Conservation (phyloP, 495 filamentous ascomycete species). For the Xylaria nigripes region DNA sequence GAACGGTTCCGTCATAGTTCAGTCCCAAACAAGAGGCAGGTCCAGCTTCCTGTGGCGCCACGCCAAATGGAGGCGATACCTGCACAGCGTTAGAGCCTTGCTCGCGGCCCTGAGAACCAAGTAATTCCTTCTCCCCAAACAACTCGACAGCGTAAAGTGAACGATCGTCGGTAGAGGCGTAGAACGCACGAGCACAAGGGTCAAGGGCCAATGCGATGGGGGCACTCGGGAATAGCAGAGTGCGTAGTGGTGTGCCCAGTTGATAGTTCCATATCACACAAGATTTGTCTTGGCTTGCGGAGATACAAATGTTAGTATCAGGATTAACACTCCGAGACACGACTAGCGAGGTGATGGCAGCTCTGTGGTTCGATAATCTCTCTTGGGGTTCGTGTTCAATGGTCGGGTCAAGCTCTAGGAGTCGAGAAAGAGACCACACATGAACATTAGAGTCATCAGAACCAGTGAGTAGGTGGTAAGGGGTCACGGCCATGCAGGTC, state of each 20-base stretch:
- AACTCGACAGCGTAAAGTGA: constrained; percentile 75
- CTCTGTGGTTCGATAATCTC: constrained; percentile 70
- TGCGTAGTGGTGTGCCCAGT: constrained; percentile 64
- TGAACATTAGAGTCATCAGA: constrained; percentile 84
- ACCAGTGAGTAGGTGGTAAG: constrained; percentile 75
- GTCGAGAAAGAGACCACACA: constrained; percentile 71
- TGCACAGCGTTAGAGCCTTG: constrained; percentile 43
- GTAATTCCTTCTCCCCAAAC: constrained; percentile 49
- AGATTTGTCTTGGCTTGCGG: constrained; percentile 70
- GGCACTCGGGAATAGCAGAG: constrained; percentile 63
- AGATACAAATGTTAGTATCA: constrained; percentile 65
- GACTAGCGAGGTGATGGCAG: constrained; percentile 62
- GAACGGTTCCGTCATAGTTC: constrained; percentile 71
- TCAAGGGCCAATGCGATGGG: constrained; percentile 71
- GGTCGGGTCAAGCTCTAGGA: constrained; percentile 53
- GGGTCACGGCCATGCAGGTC: constrained; percentile 63
- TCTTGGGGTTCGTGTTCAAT: constrained; percentile 50
- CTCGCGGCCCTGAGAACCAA: constrained; percentile 49
- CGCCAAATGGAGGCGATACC: constrained; percentile 52
- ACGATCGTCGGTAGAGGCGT: constrained; percentile 75
- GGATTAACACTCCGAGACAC: constrained; percentile 56
- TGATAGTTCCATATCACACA: constrained; percentile 86
- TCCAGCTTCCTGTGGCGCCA: constrained; percentile 52
- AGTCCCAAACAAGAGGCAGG: constrained; percentile 54
- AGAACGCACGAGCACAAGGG: constrained; percentile 74